Conservation (phyloP, 2,329 filamentous ascomycete genomes). For the Colletotrichum zoysiae region DNA sequence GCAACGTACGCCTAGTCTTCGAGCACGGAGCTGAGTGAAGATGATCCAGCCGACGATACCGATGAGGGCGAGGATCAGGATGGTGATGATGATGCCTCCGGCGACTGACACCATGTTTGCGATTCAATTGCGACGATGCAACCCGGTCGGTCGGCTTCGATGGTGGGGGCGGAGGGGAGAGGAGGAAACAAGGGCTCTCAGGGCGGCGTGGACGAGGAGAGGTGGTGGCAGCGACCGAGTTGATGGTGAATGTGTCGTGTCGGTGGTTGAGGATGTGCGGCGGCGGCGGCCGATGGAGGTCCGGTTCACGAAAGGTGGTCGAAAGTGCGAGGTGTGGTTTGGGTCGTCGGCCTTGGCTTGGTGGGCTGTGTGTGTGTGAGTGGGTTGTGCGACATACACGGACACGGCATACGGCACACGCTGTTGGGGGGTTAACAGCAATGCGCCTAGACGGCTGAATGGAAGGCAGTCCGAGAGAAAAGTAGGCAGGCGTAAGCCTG, state of each 20-base stretch:
- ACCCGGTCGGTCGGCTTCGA: slow-evolving; percentile 21
- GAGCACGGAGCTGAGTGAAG: slow-evolving; percentile 79
- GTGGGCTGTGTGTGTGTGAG: slow-evolving; percentile 12
- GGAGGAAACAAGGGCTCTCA: slow-evolving; percentile 12
- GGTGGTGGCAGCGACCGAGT: background rate
- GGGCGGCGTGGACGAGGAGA: background rate
- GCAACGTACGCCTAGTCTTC: slow-evolving; percentile 75
- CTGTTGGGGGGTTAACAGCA: slow-evolving; percentile 3
- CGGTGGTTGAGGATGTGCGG: slow-evolving; percentile 17
- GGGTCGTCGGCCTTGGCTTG: slow-evolving; percentile 17
- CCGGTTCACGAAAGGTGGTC: slow-evolving; percentile 29
- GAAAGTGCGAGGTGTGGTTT: slow-evolving; percentile 1
- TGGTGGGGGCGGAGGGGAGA: slow-evolving; percentile 10
- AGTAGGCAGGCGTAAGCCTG: background rate
- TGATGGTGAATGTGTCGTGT: background rate
- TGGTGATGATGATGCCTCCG: slow-evolving; percentile 79
- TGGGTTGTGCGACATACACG: slow-evolving; percentile 17
- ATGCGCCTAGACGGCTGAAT: slow-evolving; percentile 4
- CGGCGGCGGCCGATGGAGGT: slow-evolving; percentile 33
- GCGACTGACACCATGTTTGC: slow-evolving; percentile 67
- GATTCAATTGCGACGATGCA: slow-evolving; percentile 36
- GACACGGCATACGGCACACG: slow-evolving; percentile 6
- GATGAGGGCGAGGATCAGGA: slow-evolving; percentile 72
- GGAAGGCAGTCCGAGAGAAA: slow-evolving; percentile 2
- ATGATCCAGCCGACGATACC: slow-evolving; percentile 75